Base-by-base conservation (phyloP, 257 asterid genomes). In the Solanum raphanifolium region DNA sequence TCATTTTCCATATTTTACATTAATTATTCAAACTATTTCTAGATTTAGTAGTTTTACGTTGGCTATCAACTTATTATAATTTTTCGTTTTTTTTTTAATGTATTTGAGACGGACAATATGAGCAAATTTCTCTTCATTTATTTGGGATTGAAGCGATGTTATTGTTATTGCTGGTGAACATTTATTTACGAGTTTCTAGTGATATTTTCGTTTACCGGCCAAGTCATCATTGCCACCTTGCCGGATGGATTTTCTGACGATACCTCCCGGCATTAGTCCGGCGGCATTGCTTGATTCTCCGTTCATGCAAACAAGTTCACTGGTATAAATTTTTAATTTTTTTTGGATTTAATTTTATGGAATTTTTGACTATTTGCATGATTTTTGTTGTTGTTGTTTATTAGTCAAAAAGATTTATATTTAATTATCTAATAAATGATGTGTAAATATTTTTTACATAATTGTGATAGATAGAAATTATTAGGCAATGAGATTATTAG, bases 231-330 rank as follows among this genome's bases (percentile, higher is more conserved):
- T 5, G 65, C 71, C 89, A 2, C 43, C 90, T 31, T 73, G 85
- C 68, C 21, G 52, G 35, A 87, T 94, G 8, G 89, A 94, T 20
- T 89, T 27, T 88, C 90, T 95, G 87, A 94, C 96, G 2, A 89
- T 95, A 10, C 93, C 98, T 9, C 88, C 94, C 10, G 98, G 96
- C 18, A 86, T 95, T 20, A 95, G 98, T 88, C 98, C 98, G 8
- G 92, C 98, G 2, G 94, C 91, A 1, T 65, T 95, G 92, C 94
- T 95, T 5, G 98, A 91, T 48, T 95, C 98, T 58, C 96, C 96
- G 35, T 83, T 92, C 90, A 91, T 93, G 96, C 94, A 94, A 35
- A 95, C 94, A 13, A 93, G 92, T 85, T 83, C 91, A 69, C 94
- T 92, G 95, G 98, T 94, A 73, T 48, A 75, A 21, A 3, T 35